Conservation (phyloP, 2,329 filamentous ascomycete species). For the Sphaerulina populicola region DNA sequence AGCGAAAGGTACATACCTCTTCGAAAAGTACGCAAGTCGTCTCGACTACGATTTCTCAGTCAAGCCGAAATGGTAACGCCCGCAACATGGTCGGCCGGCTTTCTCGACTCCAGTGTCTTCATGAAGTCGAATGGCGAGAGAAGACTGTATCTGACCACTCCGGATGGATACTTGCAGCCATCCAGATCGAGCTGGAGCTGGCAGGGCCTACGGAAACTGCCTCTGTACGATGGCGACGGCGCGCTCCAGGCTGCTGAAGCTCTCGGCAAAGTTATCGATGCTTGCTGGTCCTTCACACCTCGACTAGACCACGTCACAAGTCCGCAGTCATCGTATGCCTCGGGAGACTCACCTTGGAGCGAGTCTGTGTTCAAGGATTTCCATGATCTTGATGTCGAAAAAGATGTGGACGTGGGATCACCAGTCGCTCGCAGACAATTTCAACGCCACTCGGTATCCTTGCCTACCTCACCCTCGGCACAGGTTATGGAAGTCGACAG, state of each 20-base stretch:
- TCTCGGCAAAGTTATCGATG: slow-evolving; percentile 24
- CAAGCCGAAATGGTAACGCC: slow-evolving; percentile 66
- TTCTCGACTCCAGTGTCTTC: slow-evolving; percentile 60
- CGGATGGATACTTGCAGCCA: slow-evolving; percentile 65
- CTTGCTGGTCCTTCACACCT: slow-evolving; percentile 60
- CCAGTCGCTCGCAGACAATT: slow-evolving; percentile 7
- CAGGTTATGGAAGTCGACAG: slow-evolving; percentile 10
- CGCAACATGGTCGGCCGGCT: slow-evolving; percentile 61
- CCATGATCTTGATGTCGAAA: slow-evolving; percentile 4
- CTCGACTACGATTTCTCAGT: slow-evolving; percentile 60
- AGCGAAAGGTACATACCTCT: slow-evolving; percentile 65
- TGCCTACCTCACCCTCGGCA: slow-evolving; percentile 23
- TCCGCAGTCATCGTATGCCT: slow-evolving; percentile 41
- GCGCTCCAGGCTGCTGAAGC: slow-evolving; percentile 54
- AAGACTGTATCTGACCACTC: slow-evolving; percentile 66
- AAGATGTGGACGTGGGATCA: slow-evolving; percentile 12
- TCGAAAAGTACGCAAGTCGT: slow-evolving; percentile 66
- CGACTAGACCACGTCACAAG: slow-evolving; percentile 52
- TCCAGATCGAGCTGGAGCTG: slow-evolving; percentile 57
- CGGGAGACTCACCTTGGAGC: slow-evolving; percentile 24
- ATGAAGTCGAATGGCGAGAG: slow-evolving; percentile 59
- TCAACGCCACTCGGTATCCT: slow-evolving; percentile 20
- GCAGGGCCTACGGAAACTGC: slow-evolving; percentile 58
- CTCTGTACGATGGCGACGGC: slow-evolving; percentile 40
- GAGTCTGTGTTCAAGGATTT: slow-evolving; percentile 5